Base-by-base conservation (phyloP, 306 rosid genomes). In the Oemleria cerasiformis region DNA sequence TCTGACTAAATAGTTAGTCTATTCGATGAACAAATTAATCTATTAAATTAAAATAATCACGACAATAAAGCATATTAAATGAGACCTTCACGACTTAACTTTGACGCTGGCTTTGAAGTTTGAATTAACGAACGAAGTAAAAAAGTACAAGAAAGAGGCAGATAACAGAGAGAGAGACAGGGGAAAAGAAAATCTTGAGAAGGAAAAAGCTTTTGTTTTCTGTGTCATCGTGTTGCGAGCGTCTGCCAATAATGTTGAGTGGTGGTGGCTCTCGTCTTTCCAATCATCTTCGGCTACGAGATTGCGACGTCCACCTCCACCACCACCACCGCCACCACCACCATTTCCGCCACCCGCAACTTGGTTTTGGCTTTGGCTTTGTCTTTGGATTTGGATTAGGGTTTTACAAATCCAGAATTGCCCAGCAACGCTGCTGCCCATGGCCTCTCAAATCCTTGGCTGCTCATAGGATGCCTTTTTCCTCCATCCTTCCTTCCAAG, bases 201-300 rank as follows among this genome's bases (percentile, higher is more conserved):
- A 30, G 36, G 36, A 30, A 30, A 30, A 30, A 30, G 36, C 36
- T 30, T 30, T 30, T n/a, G 25, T n/a, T 51, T 56, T 17, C n/a
- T 4, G 21, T 42, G 19, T 7, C 4, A 6, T 48, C 13, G 63
- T 9, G 64, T 49, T 54, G 54, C n/a, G n/a, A 51, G 75, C 19
- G 47, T 42, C 25, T 4, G 73, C 74, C 39, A 47, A 59, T 63
- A 58, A 68, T 76, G 80, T 70, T 70, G 45, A 15, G 68, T 19
- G 58, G 75, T 43, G 79, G 74, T 12, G 63, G 73, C 19, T 75
- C 53, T 80, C 96, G 87, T 57, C 67, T 85, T 55, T 84, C 91
- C 40, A 73, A 63, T 48, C 96, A 81, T 70, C 83, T 88, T 13
- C 83, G 88, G 73, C 78, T 79, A 12, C 75, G 88, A 59, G 87